Evolutionary conservation across 371 early-diverging fungal genomes (phyloP).

Genomic region (Mortierella sp.): DNA sequence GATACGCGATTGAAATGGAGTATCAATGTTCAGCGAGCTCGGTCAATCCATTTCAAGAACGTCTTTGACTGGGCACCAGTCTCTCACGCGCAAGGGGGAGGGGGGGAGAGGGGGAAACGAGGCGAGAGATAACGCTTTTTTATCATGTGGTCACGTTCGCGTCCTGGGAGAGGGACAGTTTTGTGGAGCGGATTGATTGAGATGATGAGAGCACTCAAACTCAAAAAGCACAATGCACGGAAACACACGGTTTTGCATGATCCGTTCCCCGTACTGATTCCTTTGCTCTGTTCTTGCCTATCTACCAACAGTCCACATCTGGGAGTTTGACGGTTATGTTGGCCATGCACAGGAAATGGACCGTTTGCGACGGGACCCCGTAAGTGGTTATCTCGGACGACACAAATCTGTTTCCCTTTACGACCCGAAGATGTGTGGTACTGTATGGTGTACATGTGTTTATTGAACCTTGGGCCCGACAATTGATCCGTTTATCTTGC

Average conservation of each 20-base stretch:
- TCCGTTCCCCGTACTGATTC: neutral
- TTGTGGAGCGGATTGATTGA: slow-evolving; percentile 1
- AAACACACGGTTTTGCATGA: too few relatives aligned
- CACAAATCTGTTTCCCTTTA: neutral
- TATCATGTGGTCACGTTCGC: slow-evolving; percentile 3
- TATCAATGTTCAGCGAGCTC: too few relatives aligned
- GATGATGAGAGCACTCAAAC: slow-evolving; percentile 26
- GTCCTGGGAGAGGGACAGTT: neutral
- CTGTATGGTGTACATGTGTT: too few relatives aligned
- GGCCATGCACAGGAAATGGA: slow-evolving; percentile 74
- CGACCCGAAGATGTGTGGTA: too few relatives aligned
- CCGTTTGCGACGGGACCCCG: slow-evolving; percentile 66
- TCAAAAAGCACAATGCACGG: slow-evolving; percentile 9
- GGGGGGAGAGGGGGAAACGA: neutral
- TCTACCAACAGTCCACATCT: slow-evolving; percentile 80
- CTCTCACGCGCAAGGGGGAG: neutral
- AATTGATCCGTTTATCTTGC: neutral
- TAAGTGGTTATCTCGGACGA: slow-evolving; percentile 37
- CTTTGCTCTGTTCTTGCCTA: neutral
- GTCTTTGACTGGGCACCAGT: too few relatives aligned
- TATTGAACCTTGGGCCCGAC: neutral
- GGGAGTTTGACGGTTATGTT: slow-evolving; percentile 92
- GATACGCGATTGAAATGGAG: too few relatives aligned
- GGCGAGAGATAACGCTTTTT: neutral
- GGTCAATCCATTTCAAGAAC: too few relatives aligned